Base-by-base conservation (phyloP, 352 stramenopile species). In the Phytophthora pini region DNA sequence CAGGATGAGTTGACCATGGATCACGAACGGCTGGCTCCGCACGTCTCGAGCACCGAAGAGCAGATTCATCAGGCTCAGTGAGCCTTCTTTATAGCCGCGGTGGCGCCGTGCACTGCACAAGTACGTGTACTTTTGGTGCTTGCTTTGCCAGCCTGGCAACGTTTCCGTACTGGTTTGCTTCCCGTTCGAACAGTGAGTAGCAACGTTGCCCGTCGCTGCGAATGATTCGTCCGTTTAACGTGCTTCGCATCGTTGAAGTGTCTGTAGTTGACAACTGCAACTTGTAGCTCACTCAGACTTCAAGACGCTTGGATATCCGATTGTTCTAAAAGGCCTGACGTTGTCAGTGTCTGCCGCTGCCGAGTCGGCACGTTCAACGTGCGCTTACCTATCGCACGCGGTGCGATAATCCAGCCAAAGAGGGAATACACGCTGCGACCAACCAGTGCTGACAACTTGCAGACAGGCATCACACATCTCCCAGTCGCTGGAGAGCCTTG, bases 11-110 rank as follows among this genome's bases (percentile, higher is more conserved):
- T 38, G 50, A 56, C 65, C 82, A 34, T 20, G 58, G 79, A 93
- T 70, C 86, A 86, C 62, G 50, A 20, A 20, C 17, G 17, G 17
- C 72, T 78, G 12, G 86, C 87, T 11, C 27, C 38, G 55, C 31
- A 44, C 27, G 15, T 49, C 24, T 44, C 55, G 43, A 55, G 39
- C 55, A 62, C 43, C 55, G 22, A 40, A 36, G 54, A 20, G 17
- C 54, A 52, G 43, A 61, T 61, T 46, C 54, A 45, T 5, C 24
- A 8, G 13, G 12, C 8, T 34, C 8, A n/a, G 46, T 11, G 15
- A 40, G 27, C 31, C 41, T 53, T 61, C 29, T 61, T 53, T 61
- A 53, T 53, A 57, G 22, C 31, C 9, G 31, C 31, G 31, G 8
- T 12, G 31, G 31, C 11, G 31, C 2, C 11, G 31, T 34, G 31